Evolutionary conservation across 805 yeast genomes (phyloP), one percentile per base, ranked within the genome.

Genomic region (Kodamaea neixiangensis): DNA sequence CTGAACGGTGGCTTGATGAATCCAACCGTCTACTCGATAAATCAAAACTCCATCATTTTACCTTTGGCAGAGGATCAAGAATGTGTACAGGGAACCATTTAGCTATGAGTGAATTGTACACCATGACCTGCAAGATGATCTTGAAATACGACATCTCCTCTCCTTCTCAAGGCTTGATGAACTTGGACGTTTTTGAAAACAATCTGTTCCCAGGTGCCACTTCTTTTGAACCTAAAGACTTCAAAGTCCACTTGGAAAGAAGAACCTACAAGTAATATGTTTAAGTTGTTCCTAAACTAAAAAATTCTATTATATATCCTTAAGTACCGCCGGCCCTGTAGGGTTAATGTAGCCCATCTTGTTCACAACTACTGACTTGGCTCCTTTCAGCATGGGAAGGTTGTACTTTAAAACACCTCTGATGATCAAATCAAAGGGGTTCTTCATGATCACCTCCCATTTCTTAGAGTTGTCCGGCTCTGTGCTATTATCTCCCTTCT

Each of bases 381-480:
- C 75, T 7, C 77, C 72, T 45, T 62, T 61, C 34, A 66, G 61
- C 55, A 92, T 74, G 1, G 96, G 94, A 48, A 91, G 73, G 46
- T 79, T 81, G 67, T 93, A 93, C 60, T 81, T 83, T 63, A 93
- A 76, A 18, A 85, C 83, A 1, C 98, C 98, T 46, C 96, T 75
- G 2, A 93, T 76, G 17, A 90, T 87, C 57, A 93, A 72, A 53
- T 90, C 97, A 65, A 92, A 93, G 10, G 96, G 96, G 62, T 88
- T 81, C 53, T 82, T 80, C 9, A 86, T 82, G 10, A 93, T 81
- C 10, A 75, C 73, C 47, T 81, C 79, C 98, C 98, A 92, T 61
- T 83, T 83, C 48, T 78, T 67, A 2, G 75, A 67, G 49, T 74
- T 74, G 54, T 74, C 78, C 1, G 71, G 71, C 7, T 58, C 64